Base-by-base conservation (phyloP, 306 rosid species). In the Prosopis cineraria region DNA sequence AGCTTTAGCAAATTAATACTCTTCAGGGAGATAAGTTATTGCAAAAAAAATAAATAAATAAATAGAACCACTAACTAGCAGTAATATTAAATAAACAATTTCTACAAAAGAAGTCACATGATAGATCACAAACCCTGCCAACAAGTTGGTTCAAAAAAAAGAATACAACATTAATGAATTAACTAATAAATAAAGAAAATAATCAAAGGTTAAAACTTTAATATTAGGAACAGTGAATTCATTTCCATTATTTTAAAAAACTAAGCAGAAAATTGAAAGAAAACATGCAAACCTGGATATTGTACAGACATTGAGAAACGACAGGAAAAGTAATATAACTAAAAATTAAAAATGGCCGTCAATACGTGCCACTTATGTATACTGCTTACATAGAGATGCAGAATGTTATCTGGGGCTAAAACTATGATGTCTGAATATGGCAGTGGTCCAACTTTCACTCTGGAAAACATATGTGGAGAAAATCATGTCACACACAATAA, bases 301-400 rank as follows among this genome's bases (percentile, higher is more conserved):
- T 29, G 41, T n/a, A 48, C 12, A 44, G 11, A 55, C 20, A 14
- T 19, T 11, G 40, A 72, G 41, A 80, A 73, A 48, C 36, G 24
- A 6, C 17, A 55, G 63, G 53, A 41, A 63, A 70, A 64, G 48
- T 25, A 64, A 73, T n/a, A 36, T 33, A 31, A 64, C 63, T 47
- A 62, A 75, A 45, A 79, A 45, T 60, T 60, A 62, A 78, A 47
- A 81, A 55, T 71, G 77, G 55, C n/a, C 12, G 63, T 55, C 75
- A 47, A 69, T 62, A 55, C 74, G 44, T 52, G 65, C 62, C 74
- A 77, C 44, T 68, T 63, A 78, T 47, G 80, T 33, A 19, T 62
- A 76, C 72, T 59, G 82, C 97, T 94, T 94, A 94, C 98, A 87
- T 92, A 90, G 66, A 94, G 98, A 84, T 88, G 94, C 82, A 94